Percentiles rank a stretch among this genome's conserved stretches.
phyloP scores from a whole-genome alignment of 1,284 basidiomycete genomes.

The Cystobasidium slooffiae region DNA sequence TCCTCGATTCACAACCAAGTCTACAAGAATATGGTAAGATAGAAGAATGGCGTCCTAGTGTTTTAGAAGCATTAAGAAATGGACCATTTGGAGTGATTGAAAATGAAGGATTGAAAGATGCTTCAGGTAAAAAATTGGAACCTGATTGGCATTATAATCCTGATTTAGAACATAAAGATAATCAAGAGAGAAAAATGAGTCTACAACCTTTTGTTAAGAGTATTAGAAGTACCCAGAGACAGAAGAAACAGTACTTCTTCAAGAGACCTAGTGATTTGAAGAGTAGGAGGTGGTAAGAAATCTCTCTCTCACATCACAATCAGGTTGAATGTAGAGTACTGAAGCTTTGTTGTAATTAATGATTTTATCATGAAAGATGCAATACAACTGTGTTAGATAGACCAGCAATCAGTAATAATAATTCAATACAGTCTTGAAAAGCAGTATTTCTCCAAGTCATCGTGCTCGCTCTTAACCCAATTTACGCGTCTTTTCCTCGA shows the following conservation, averaged over 20 bases:
- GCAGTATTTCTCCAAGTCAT: slow-evolving; percentile 14
- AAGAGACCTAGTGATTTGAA: slow-evolving; percentile 33
- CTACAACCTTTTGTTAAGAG: slow-evolving; percentile 44
- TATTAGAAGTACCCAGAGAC: slow-evolving; percentile 31
- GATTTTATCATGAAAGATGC: background rate
- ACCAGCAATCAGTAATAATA: background rate
- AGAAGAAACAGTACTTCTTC: slow-evolving; percentile 42
- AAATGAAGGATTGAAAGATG: slow-evolving; percentile 43
- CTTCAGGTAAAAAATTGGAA: slow-evolving; percentile 40
- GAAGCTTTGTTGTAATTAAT: slow-evolving; percentile 13
- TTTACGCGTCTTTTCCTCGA: slow-evolving; percentile 9
- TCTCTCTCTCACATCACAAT: background rate
- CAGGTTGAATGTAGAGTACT: background rate
- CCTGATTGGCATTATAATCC: slow-evolving; percentile 42
- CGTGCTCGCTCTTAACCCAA: no score
- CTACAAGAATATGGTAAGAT: slow-evolving; percentile 14
- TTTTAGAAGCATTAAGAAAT: slow-evolving; percentile 21
- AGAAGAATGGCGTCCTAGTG: slow-evolving; percentile 36
- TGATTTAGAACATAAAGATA: slow-evolving; percentile 19
- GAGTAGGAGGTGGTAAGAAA: slow-evolving; percentile 18
- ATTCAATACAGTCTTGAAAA: background rate
- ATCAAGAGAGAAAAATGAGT: slow-evolving; percentile 24
- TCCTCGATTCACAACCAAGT: slow-evolving; percentile 36
- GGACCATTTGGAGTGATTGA: slow-evolving; percentile 45
- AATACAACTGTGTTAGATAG: background rate